Evolutionary conservation across 2,329 filamentous ascomycete species (phyloP).

Genomic region (Didymella segeticola): DNA sequence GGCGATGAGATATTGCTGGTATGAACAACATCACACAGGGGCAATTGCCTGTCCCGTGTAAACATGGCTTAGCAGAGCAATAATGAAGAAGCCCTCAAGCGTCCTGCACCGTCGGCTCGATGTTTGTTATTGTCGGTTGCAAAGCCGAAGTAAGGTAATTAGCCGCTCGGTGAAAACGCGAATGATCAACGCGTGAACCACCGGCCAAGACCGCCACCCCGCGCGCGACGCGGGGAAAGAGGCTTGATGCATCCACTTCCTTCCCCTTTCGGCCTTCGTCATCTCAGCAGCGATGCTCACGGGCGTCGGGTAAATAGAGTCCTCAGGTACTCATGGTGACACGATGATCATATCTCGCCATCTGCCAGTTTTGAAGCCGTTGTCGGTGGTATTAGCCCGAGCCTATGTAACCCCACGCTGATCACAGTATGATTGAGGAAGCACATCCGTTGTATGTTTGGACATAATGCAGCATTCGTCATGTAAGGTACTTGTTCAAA

Average conservation of each 20-base stretch:
- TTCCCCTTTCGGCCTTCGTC: constrained; percentile 12
- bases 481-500: neutral
- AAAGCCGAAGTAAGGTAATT: neutral
- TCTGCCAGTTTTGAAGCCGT: neutral
- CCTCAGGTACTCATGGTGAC: constrained; percentile 18
- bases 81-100: too few relatives aligned
- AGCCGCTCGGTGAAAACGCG: constrained; percentile 4
- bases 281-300: neutral
- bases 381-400: constrained; percentile 5
- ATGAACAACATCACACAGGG: too few relatives aligned
- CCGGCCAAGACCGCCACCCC: constrained; percentile 30
- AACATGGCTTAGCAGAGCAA: too few relatives aligned
- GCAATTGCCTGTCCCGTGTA: too few relatives aligned
- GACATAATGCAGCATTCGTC: neutral
- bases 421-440: constrained; percentile 7
- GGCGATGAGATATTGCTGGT: too few relatives aligned
- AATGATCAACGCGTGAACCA: constrained; percentile 6
- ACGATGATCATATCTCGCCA: constrained; percentile 12
- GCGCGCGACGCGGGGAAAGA: constrained; percentile 26
- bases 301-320: constrained; percentile 13
- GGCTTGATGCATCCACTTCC: constrained; percentile 18
- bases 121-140: neutral
- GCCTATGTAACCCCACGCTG: constrained; percentile 1
- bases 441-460: neutral
- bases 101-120: too few relatives aligned